Evolutionary conservation across 257 asterid genomes (phyloP).

Genomic region (Mentha longifolia): DNA sequence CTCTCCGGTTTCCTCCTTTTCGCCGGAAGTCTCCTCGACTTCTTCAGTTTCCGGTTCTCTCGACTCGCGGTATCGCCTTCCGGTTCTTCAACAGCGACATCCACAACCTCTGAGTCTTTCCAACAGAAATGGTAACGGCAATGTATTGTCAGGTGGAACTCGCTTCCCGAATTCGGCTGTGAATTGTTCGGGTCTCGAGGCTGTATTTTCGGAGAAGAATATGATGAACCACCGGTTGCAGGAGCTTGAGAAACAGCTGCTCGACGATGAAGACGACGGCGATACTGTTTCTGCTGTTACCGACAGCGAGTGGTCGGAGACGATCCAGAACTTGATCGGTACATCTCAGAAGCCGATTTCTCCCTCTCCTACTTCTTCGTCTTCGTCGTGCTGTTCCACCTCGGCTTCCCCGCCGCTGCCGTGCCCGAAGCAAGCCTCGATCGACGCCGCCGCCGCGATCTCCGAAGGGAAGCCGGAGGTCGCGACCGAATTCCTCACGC

Average conservation of each 20-base stretch:
- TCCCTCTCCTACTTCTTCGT: slow-evolving; percentile 70
- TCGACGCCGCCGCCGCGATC: slow-evolving; percentile 64
- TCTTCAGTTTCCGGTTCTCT: slow-evolving; percentile 46
- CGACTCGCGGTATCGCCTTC: slow-evolving; percentile 49
- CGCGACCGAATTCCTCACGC: slow-evolving; percentile 76
- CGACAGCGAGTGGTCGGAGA: slow-evolving; percentile 77
- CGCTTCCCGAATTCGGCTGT: slow-evolving; percentile 44
- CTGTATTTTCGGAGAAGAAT: slow-evolving; percentile 47
- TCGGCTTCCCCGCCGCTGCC: slow-evolving; percentile 61
- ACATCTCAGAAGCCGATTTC: slow-evolving; percentile 50
- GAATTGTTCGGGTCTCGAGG: slow-evolving; percentile 29
- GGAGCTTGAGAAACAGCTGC: slow-evolving; percentile 77
- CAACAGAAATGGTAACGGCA: slow-evolving; percentile 25
- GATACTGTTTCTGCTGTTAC: slow-evolving; percentile 60
- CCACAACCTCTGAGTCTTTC: slow-evolving; percentile 34
- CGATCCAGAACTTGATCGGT: slow-evolving; percentile 60
- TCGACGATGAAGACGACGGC: slow-evolving; percentile 63
- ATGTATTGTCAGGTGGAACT: slow-evolving; percentile 27
- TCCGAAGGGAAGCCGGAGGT: slow-evolving; percentile 62
- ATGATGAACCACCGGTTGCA: slow-evolving; percentile 61
- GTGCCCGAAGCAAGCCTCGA: slow-evolving; percentile 54
- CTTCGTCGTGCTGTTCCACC: slow-evolving; percentile 75
- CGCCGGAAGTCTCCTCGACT: slow-evolving; percentile 47
- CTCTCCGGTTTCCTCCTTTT: slow-evolving; percentile 42
- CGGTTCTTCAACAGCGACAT: slow-evolving; percentile 54